A percentile compares a stretch with the other conserved stretches of the same genome.
phyloP scores from a whole-genome alignment of 2,329 filamentous ascomycete genomes.

The Penicillium sclerotigenum region DNA sequence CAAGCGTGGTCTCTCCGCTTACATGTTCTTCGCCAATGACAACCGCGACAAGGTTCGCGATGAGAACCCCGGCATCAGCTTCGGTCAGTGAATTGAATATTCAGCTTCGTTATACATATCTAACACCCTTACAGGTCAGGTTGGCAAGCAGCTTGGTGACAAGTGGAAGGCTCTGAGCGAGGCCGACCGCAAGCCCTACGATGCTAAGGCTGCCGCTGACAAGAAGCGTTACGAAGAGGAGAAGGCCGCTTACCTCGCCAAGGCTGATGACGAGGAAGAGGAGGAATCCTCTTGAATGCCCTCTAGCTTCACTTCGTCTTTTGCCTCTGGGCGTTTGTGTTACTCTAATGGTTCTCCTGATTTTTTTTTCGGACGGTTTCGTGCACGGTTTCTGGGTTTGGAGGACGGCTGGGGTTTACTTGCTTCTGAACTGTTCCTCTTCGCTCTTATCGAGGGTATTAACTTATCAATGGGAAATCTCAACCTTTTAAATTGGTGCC shows the following conservation, averaged over 20 bases:
- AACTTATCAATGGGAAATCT: constrained; percentile 27
- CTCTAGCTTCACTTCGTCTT: constrained; percentile 25
- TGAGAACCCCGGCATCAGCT: constrained; percentile 96
- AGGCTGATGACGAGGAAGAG: constrained; percentile 59
- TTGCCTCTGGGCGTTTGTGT: constrained; percentile 37
- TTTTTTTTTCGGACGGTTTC: constrained; percentile 32
- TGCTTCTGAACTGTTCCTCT: constrained; percentile 33
- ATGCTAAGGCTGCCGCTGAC: constrained; percentile 92
- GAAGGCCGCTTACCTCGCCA: constrained; percentile 79
- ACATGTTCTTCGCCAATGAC: constrained; percentile 99
- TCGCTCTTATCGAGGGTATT: constrained; percentile 30
- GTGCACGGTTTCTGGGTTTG: constrained; percentile 30
- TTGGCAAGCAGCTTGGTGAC: constrained; percentile 97
- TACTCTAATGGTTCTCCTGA: constrained; percentile 30
- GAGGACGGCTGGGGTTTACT: constrained; percentile 24
- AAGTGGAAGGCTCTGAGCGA: constrained; percentile 96
- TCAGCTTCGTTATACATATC: neutral
- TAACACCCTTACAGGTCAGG: constrained; percentile 63
- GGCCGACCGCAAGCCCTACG: constrained; percentile 88
- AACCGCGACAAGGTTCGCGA: constrained; percentile 97
- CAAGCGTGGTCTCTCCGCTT: constrained; percentile 98
- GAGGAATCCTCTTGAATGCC: constrained; percentile 46
- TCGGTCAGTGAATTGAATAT: constrained; percentile 58
- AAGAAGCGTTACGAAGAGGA: constrained; percentile 99
- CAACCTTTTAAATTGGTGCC: constrained; percentile 19